phyloP scores from a whole-genome alignment of 805 yeast genomes.

The Pichia californica region DNA sequence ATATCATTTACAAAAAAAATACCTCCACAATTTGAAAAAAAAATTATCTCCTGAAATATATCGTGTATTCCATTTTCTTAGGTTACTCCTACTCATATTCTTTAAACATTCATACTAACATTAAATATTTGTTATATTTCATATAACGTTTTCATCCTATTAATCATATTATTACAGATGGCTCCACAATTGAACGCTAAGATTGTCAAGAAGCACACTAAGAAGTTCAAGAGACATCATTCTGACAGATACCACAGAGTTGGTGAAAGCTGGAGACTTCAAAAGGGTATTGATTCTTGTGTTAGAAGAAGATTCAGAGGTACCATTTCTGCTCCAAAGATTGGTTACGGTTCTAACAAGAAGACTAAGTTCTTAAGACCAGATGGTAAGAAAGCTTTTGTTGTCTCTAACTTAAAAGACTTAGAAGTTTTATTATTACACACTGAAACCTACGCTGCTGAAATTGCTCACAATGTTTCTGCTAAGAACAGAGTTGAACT shows the following conservation, averaged over 20 bases:
- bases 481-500: conserved; percentile 97
- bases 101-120: conserved; percentile 1
- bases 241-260: conserved; percentile 99
- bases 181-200: conserved; percentile 98
- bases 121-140: too few species aligned
- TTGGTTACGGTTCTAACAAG: conserved; percentile 99
- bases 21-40: too few species aligned
- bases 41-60: too few species aligned
- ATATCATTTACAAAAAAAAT: too few species aligned
- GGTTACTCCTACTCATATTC: background rate
- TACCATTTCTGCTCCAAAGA: conserved; percentile 97
- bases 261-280: conserved; percentile 99
- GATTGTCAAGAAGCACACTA: conserved; percentile 99
- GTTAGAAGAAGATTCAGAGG: conserved; percentile 99
- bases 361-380: conserved; percentile 94
- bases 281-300: conserved; percentile 99
- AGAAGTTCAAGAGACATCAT: conserved; percentile 99
- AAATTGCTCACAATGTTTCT: conserved; percentile 97
- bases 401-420: conserved; percentile 88
- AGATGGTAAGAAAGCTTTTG: conserved; percentile 96
- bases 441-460: conserved; percentile 99
- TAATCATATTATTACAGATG: conserved; percentile 50
- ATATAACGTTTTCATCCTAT: background rate
- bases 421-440: conserved; percentile 93
- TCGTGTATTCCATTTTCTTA: background rate